Evolutionary conservation across 805 yeast genomes (phyloP).

Genomic region (Cyberlindnera petersonii): DNA sequence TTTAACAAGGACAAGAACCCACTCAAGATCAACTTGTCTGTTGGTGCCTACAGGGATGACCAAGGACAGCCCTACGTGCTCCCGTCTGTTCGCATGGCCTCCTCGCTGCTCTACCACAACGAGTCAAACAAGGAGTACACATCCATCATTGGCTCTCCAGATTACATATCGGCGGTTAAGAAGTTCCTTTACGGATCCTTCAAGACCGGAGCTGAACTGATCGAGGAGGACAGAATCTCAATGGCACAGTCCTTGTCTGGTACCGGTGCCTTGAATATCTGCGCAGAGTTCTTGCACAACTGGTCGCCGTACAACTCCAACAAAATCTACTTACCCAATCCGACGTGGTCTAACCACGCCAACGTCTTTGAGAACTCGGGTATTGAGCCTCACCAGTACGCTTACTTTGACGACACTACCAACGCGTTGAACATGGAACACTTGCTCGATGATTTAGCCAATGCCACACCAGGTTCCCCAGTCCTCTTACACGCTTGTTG

Average conservation of each 20-base stretch:
- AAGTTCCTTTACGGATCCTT: constrained; percentile 70
- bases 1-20: constrained; percentile 63
- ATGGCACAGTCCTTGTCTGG: constrained; percentile 91
- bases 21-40: constrained; percentile 47
- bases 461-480: constrained; percentile 54
- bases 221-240: constrained; percentile 59
- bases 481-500: constrained; percentile 91
- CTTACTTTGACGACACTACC: constrained; percentile 61
- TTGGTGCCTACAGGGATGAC: constrained; percentile 85
- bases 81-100: constrained; percentile 60
- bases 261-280: constrained; percentile 87
- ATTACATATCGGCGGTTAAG: constrained; percentile 63
- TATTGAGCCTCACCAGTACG: constrained; percentile 54
- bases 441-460: constrained; percentile 53
- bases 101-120: constrained; percentile 30
- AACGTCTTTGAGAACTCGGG: constrained; percentile 78
- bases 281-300: constrained; percentile 68
- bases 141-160: constrained; percentile 76
- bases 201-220: constrained; percentile 49
- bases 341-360: constrained; percentile 93
- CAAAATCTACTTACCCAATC: constrained; percentile 68
- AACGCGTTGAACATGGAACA: constrained; percentile 65
- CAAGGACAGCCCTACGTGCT: constrained; percentile 84
- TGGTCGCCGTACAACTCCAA: constrained; percentile 43
- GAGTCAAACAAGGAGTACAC: constrained; percentile 75